Evolutionary conservation across 148 eudicot species (phyloP), one percentile per base, ranked within the genome.

Genomic region (Bassia scoparia): DNA sequence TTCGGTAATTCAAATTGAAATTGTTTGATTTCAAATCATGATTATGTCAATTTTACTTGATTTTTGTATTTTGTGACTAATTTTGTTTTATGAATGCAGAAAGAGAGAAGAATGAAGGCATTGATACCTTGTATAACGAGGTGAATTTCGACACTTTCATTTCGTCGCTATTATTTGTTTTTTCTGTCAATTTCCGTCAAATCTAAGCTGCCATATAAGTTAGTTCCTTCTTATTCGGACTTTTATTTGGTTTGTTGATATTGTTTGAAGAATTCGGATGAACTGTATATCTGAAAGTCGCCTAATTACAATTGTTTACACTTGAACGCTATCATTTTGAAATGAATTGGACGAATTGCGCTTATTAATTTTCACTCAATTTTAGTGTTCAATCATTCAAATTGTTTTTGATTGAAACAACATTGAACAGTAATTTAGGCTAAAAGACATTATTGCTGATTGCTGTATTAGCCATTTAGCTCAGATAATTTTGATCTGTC

Each of bases 51-150:
- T 63, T 43, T 0, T 43, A 23, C 7, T 24, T 71, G 8, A 24
- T 58, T 48, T 13, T 20, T 60, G 58, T 9, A 43, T 27, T 71
- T n/a, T 74, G 48, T 12, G 37, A 9, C 16, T 66, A 66, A 18
- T 67, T 46, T 62, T 27, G 27, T 37, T 66, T 15, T 4, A 35
- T 64, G n/a, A 3, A 38, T 66, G 67, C 83, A 93, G 97, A 89
- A 71, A 81, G 86, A 55, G 97, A 84, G 81, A 86, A 67, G 67
- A 87, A 80, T 62, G 92, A 86, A 61, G n/a, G 74, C 64, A 63
- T 78, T n/a, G n/a, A 89, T 11, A 69, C 69, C 59, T n/a, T 79
- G 68, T 89, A 84, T 2, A 29, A 72, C 21, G 90, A 85, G 86
- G 94, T 86, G 53, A 62, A 70, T 15, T 31, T 20, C 37, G 26